Conservation (phyloP, 2,329 filamentous ascomycete genomes). For the Cladosporium austrohemisphaericum region DNA sequence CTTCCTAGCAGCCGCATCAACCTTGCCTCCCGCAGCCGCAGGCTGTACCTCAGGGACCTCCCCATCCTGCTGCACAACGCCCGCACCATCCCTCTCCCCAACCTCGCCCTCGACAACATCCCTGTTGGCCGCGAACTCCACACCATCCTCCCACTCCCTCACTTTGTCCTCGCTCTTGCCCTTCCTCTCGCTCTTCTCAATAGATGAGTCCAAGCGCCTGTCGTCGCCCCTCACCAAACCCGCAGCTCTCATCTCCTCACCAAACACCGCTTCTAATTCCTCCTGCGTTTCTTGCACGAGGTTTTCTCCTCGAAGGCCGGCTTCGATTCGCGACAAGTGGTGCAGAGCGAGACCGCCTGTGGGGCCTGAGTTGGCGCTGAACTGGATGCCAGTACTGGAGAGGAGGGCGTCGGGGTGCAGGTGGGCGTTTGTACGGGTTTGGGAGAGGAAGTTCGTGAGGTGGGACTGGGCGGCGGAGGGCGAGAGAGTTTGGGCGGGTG, state of each 20-base stretch:
- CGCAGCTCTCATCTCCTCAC: conserved; percentile 21
- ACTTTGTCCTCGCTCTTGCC: conserved; percentile 16
- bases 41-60: conserved; percentile 26
- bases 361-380: conserved; percentile 41
- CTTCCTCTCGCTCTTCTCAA: conserved; percentile 34
- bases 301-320: conserved; percentile 50
- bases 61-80: conserved; percentile 31
- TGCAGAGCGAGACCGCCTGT: conserved; percentile 49
- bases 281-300: conserved; percentile 40
- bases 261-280: conserved; percentile 38
- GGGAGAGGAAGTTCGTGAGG: conserved; percentile 40
- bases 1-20: conserved; percentile 53
- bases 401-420: conserved; percentile 49
- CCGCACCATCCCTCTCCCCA: conserved; percentile 32
- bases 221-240: conserved; percentile 23
- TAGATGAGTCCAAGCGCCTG: conserved; percentile 23
- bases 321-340: conserved; percentile 51
- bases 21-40: conserved; percentile 28
- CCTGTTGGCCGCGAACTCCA: conserved; percentile 40
- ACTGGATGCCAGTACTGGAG: conserved; percentile 40
- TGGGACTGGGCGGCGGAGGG: conserved; percentile 32
- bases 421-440: conserved; percentile 40
- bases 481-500: conserved; percentile 30
- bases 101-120: conserved; percentile 40
- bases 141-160: conserved; percentile 41